These are phyloP conservation scores for Coemansia sp. DNA, from an alignment of 192 early-diverging fungal species.

Conservation along the genomic window DNA sequence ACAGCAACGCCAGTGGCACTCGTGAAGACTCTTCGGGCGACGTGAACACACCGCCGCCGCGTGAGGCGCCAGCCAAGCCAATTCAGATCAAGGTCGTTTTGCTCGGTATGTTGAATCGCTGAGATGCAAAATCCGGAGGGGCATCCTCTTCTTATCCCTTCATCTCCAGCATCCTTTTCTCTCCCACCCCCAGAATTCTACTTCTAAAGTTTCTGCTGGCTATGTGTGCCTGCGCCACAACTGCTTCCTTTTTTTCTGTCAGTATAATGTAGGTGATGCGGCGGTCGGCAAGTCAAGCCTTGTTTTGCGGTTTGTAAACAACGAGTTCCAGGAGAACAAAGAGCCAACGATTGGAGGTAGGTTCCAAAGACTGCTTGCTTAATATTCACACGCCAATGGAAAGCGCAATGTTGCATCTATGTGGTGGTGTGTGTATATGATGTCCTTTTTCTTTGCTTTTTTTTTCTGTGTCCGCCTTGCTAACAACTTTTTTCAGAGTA, in stretches of 20 bases:
- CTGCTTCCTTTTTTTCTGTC: neutral
- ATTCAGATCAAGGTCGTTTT: constrained; percentile 98
- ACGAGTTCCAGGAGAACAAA: constrained; percentile 94
- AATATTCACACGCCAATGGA: neutral
- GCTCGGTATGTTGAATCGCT: constrained; percentile 51
- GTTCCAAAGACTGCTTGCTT: neutral
- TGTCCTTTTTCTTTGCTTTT: neutral
- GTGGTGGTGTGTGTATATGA: neutral
- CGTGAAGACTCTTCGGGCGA: constrained; percentile 22
- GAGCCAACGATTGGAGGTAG: constrained; percentile 95
- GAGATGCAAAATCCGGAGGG: no score
- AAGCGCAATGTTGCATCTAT: neutral
- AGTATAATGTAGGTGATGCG: constrained; percentile 67
- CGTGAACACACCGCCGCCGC: constrained; percentile 17
- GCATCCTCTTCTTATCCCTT: neutral
- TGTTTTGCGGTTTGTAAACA: constrained; percentile 91
- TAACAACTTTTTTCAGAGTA: neutral
- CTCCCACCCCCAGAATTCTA: neutral
- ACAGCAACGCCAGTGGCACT: constrained; percentile 22
- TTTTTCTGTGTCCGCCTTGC: neutral
- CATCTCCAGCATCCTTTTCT: neutral
- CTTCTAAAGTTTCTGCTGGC: neutral
- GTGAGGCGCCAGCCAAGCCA: constrained; percentile 63
- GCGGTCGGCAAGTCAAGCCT: constrained; percentile 98
- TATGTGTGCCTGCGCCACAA: neutral